Base-by-base conservation (phyloP, 108 stramenopile genomes). In the Asterionellopsis glacialis region DNA sequence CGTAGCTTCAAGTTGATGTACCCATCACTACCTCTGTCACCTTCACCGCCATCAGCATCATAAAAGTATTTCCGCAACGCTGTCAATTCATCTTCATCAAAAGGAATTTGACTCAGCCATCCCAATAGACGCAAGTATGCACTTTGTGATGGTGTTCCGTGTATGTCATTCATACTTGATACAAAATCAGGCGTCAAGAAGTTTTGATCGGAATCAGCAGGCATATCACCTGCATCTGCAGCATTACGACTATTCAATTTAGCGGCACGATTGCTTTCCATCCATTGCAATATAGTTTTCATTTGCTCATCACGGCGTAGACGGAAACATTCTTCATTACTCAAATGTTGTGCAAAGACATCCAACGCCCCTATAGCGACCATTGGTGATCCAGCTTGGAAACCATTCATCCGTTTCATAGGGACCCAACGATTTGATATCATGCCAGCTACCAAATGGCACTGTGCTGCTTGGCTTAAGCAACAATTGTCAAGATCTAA, bases 381-480 rank as follows among this genome's bases (percentile, higher is more conserved):
- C 85, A 94, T 85, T 0, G 92, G 88, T 15, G 92, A 88, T 24
- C 88, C 92, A 0, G 68, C 88, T 18, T 81, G 71, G 52, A 89
- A 94, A 1, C 92, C 92, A 62, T 75, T 76, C 57, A 94, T 64
- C 49, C 77, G 43, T 57, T 88, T 87, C 87, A 94, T 90, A 3
- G 88, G 88, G 16, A 94, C 92, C 88, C 88, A 90, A 25, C 92
- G 67, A 68, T 94, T 94, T 24, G 87, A 88, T 45, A 89, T 88
- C 13, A 90, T 86, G 22, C 92, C 92, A 15, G 92, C 87, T 6
- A 82, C 81, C 11, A 94, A 84, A 57, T 94, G 88, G 62, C 92
- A 94, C 57, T 94, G 92, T 12, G 87, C 85, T 23, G 84, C 87
- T 75, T 94, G 88, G 55, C 84, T 88, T 11, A 91, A 69, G 58